Conservation (phyloP, 2,329 filamentous ascomycete genomes). For the Nigrospora oryzae region DNA sequence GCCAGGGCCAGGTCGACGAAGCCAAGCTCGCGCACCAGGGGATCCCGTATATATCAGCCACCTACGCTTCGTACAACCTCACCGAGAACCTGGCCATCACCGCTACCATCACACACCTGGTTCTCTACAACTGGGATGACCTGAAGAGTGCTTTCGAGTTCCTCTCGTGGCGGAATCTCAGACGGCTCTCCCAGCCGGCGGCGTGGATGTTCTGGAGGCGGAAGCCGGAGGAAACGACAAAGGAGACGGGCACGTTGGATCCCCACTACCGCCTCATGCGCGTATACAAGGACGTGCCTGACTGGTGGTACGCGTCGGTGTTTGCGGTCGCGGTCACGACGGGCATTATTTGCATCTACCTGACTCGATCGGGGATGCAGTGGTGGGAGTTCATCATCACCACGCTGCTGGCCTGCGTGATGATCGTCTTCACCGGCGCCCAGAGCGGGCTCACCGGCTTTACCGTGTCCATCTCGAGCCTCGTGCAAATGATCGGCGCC, state of each 20-base stretch:
- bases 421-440: slow-evolving; percentile 30
- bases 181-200: not conserved
- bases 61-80: slow-evolving; percentile 30
- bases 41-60: slow-evolving; percentile 30
- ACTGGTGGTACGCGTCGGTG: slow-evolving; percentile 30
- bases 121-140: slow-evolving; percentile 28
- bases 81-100: slow-evolving; percentile 36
- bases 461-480: slow-evolving; percentile 23
- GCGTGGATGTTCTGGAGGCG: not conserved
- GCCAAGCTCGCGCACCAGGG: slow-evolving; percentile 23
- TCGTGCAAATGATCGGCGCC: slow-evolving; percentile 38
- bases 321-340: slow-evolving; percentile 23
- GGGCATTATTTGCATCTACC: slow-evolving; percentile 28
- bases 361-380: slow-evolving; percentile 24
- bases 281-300: slow-evolving; percentile 29
- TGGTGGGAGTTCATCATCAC: slow-evolving; percentile 34
- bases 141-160: slow-evolving; percentile 25
- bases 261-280: slow-evolving; percentile 33
- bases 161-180: not conserved
- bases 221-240: not conserved
- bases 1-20: slow-evolving; percentile 26
- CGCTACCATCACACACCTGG: slow-evolving; percentile 34
- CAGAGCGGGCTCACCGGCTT: slow-evolving; percentile 28
- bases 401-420: slow-evolving; percentile 22
- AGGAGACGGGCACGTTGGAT: slow-evolving; percentile 15